phyloP scores from a whole-genome alignment of 176 grass and related monocot species.

The Avena insularis region DNA sequence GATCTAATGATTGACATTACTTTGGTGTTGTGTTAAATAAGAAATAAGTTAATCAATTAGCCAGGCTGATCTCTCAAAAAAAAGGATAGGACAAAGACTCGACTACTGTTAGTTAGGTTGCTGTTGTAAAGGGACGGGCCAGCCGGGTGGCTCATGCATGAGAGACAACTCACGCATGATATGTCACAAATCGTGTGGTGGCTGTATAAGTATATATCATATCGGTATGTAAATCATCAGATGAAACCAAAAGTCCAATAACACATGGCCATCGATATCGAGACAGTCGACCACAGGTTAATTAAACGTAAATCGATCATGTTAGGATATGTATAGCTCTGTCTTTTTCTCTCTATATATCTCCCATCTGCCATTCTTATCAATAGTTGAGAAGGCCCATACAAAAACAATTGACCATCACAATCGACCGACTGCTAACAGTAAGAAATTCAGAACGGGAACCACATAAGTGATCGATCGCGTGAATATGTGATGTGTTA shows the following conservation, averaged over 20 bases:
- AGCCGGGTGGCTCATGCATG: too few relatives aligned
- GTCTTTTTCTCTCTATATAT: neutral
- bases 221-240: neutral
- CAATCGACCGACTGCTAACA: neutral
- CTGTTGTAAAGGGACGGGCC: too few relatives aligned
- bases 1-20: neutral
- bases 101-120: too few relatives aligned
- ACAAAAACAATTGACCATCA: neutral
- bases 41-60: too few relatives aligned
- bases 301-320: neutral
- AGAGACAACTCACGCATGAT: neutral
- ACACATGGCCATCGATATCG: too few relatives aligned
- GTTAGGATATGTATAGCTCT: neutral
- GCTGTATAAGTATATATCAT: neutral
- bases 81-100: too few relatives aligned
- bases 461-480: neutral
- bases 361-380: neutral
- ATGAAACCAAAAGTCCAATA: too few relatives aligned
- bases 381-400: neutral
- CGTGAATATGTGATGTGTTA: neutral
- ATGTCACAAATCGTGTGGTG: neutral
- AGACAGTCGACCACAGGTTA: neutral
- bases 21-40: too few relatives aligned
- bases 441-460: neutral
- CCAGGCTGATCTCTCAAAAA: too few relatives aligned